phyloP scores from a whole-genome alignment of 768 basidiomycete species.

The Pisolithus microcarpus region DNA sequence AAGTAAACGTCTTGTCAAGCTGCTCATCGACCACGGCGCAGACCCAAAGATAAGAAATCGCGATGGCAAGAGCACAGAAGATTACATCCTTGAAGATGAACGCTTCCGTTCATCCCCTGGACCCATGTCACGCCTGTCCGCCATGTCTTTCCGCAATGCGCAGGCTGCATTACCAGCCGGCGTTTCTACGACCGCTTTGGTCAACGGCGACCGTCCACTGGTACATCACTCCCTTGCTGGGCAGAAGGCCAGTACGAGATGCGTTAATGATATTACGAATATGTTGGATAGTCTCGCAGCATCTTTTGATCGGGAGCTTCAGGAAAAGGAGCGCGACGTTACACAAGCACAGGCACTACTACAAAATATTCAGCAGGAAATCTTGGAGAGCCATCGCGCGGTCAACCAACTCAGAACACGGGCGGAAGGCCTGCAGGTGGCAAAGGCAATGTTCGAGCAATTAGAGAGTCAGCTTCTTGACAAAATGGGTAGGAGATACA shows the following conservation, averaged over 20 bases:
- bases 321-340: constrained; percentile 86
- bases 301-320: constrained; percentile 87
- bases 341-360: constrained; percentile 84
- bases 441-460: constrained; percentile 49
- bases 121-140: constrained; percentile 55
- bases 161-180: constrained; percentile 43
- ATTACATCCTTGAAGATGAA: constrained; percentile 98
- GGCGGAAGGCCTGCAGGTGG: constrained; percentile 56
- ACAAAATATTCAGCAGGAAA: constrained; percentile 82
- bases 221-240: constrained; percentile 82
- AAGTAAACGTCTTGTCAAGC: constrained; percentile 90
- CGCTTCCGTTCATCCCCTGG: constrained; percentile 89
- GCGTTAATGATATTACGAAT: constrained; percentile 75
- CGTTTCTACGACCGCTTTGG: constrained; percentile 34
- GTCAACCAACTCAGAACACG: constrained; percentile 64
- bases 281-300: constrained; percentile 85
- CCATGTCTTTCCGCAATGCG: constrained; percentile 69
- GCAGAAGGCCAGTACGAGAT: constrained; percentile 79
- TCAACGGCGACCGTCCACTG: constrained; percentile 59
- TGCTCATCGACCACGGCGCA: constrained; percentile 92
- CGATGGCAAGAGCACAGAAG: constrained; percentile 95
- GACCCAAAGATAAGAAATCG: constrained; percentile 92
- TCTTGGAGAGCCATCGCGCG: constrained; percentile 74
- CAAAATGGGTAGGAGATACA: constrained; percentile 78
- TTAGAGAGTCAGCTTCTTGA: constrained; percentile 59